Evolutionary conservation across 2,329 filamentous ascomycete species (phyloP).

Genomic region (Fusarium gaditjirri): DNA sequence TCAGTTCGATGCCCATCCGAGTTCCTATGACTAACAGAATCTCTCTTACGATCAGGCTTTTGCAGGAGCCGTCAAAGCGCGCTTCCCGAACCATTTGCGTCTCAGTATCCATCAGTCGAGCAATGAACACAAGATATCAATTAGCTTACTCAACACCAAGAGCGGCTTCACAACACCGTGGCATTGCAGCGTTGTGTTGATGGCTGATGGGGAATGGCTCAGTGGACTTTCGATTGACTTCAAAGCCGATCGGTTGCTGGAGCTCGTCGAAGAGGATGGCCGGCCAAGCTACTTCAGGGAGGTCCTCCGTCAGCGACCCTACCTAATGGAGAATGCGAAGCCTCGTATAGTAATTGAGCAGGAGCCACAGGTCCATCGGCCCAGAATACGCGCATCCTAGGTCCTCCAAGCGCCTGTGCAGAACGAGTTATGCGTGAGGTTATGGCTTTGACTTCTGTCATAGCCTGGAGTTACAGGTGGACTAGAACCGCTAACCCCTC

Average conservation of each 20-base stretch:
- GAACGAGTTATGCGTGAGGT: neutral
- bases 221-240: constrained; percentile 1
- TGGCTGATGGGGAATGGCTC: constrained; percentile 5
- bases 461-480: neutral
- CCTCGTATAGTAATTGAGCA: neutral
- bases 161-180: constrained; percentile 48
- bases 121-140: constrained; percentile 41
- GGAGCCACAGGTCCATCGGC: neutral
- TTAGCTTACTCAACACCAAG: constrained; percentile 47
- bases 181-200: constrained; percentile 40
- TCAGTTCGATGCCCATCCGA: rapidly evolving
- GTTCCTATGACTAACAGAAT: neutral
- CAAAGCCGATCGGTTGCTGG: neutral
- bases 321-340: neutral
- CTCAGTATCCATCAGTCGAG: constrained; percentile 47
- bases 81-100: constrained; percentile 43
- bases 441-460: neutral
- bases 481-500: neutral
- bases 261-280: neutral
- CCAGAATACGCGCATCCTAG: neutral
- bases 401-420: neutral
- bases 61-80: constrained; percentile 41
- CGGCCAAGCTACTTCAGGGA: neutral
- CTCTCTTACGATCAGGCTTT: constrained; percentile 40
- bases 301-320: neutral